These are phyloP conservation scores for Candida ovalis DNA, from an alignment of 805 yeast species.

Conservation along the genomic window DNA sequence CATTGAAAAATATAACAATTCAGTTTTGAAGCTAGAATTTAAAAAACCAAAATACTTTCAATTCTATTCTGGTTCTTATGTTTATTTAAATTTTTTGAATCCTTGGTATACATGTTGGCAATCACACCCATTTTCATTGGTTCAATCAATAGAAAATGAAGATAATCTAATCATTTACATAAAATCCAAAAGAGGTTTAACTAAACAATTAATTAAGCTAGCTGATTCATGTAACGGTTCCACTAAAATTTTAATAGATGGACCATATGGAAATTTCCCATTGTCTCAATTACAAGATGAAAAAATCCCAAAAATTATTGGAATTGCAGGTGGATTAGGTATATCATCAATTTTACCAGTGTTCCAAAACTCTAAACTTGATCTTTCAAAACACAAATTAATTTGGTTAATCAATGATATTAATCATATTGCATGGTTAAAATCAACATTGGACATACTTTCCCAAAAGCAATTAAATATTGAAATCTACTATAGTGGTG, in stretches of 20 bases:
- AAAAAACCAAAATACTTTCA: slow-evolving; percentile 16
- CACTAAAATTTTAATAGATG: slow-evolving; percentile 44
- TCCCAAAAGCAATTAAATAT: slow-evolving; percentile 2
- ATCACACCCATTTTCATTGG: slow-evolving; percentile 66
- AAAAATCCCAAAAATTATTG: slow-evolving; percentile 7
- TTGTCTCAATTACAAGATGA: slow-evolving; percentile 2
- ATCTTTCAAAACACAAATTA: slow-evolving; percentile 9
- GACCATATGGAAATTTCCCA: slow-evolving; percentile 55
- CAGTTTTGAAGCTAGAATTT: slow-evolving; percentile 18
- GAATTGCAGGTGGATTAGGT: slow-evolving; percentile 25
- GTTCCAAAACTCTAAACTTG: slow-evolving; percentile 1
- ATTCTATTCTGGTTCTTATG: slow-evolving; percentile 49
- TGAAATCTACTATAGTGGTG: neutral
- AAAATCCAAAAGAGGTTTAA: slow-evolving; percentile 50
- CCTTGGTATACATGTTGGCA: slow-evolving; percentile 51
- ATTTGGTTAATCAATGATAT: slow-evolving; percentile 21
- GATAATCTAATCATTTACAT: slow-evolving; percentile 36
- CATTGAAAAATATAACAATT: slow-evolving; percentile 9
- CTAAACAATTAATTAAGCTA: slow-evolving; percentile 25
- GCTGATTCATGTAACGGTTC: slow-evolving; percentile 20
- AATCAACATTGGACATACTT: slow-evolving; percentile 10
- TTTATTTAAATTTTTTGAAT: slow-evolving; percentile 50
- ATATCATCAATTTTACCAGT: slow-evolving; percentile 17
- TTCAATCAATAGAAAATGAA: slow-evolving; percentile 35
- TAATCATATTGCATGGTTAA: slow-evolving; percentile 8